Base-by-base conservation (phyloP, 768 basidiomycete species). In the Phaeotremella fagi region DNA sequence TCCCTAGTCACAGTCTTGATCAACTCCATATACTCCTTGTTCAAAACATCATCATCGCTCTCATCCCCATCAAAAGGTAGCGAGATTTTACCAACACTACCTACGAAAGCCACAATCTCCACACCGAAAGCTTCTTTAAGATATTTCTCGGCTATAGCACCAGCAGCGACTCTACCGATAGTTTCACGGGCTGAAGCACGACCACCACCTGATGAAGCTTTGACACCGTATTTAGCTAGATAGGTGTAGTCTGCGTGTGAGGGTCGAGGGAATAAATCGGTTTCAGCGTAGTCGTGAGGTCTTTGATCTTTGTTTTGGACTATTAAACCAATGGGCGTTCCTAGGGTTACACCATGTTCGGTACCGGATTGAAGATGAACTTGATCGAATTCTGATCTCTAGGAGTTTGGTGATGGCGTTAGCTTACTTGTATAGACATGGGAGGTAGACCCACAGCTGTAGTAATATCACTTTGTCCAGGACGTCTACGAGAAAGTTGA, bases 171-270 rank as follows among this genome's bases (percentile, higher is more conserved):
- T 46, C 95, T 87, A 85, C 94, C 94, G 66, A 98, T 90, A 24
- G 95, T 98, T 77, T 99, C 95, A 24, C 95, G 83, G 37, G 95
- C 95, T 69, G 87, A 89, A 65, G 88, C 89, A 18, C 95, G 80
- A 4, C 95, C 95, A 43, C 95, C 95, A 31, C 95, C 95, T 55
- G 87, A 89, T 79, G 88, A 90, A 0, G 95, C 95, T 79, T 98
- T 98, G 74, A 98, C 76, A 26, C 91, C 91, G 71, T 98, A 99
- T 67, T 99, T 99, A 64, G 90, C 85, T 53, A 98, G 83, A 75
- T 99, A 99, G 15, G 95, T 99, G 75, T 86, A 95, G 75, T 99
- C 95, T 12, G 95, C 95, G 68, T 99, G 95, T 60, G 87, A 90
- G 25, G 95, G 95, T 20, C 95, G 85, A 27, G 95, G 95, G 79